Evolutionary conservation across 192 early-diverging fungal species (phyloP), one percentile per base, ranked within the genome.

Genomic region (Backusella morwellensis): DNA sequence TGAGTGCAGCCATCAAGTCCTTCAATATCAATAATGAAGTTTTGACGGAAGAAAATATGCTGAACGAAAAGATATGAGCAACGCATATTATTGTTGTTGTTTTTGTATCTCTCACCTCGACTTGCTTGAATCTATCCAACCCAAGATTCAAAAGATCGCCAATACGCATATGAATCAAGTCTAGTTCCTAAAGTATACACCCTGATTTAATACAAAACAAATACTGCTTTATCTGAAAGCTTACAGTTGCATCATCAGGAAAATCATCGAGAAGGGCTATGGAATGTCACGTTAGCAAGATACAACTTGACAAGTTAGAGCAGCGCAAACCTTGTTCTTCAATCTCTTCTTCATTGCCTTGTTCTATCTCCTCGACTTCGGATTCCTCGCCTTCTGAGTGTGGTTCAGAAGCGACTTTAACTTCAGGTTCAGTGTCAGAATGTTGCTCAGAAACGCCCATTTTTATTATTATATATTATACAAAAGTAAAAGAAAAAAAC

Each of bases 21-120:
- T 32, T 78, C 40, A 74, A 98, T 93, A 72, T 92, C 86, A 6
- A 86, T 80, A 63, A 98, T 85, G 29, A 93, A 86, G 82, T 99
- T 99, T 78, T 98, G 96, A 1, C 96, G 89, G 35, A 94, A 77
- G 11, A 93, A 91, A 14, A 97, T 80, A 59, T 84, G 86, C 96
- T 97, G 76, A 21, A 78, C 21, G 29, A 7, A 32, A 56, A 35
- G 19, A 44, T 35, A 4, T 14, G 42, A 17, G 15, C 7, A 7
- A 47, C 11, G 47, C 26, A 19, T 19, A 21, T 17, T 11, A 21
- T 9, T n/a, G 2, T 32, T 32, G 2, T 41, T 26, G 11, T 40
- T 70, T 12, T 63, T 3, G 32, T 44, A 14, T 41, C 3, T 35
- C n/a, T 75, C 79, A 94, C 93, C 88, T 91, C 73, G n/a, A 95